Conservation (phyloP, 768 basidiomycete species). For the Boletus rufocinnamomeus region DNA sequence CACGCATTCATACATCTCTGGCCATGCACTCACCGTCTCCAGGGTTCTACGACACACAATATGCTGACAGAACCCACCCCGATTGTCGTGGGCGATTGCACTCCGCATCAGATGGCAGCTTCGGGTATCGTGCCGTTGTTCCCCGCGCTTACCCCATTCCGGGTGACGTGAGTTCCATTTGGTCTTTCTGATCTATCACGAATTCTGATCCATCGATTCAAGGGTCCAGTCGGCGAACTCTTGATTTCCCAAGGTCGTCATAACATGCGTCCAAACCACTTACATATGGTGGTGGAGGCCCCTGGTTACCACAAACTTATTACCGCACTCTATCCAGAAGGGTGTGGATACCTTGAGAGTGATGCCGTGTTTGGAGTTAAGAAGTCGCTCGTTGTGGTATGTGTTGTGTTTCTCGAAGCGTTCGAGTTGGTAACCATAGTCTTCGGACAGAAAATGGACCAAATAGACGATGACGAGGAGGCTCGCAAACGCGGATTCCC, state of each 20-base stretch:
- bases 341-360: conserved; percentile 63
- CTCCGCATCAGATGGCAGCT: conserved; percentile 62
- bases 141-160: conserved; percentile 75
- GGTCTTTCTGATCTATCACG: conserved; percentile 3
- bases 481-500: conserved; percentile 54
- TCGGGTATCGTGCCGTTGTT: conserved; percentile 71
- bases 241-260: conserved; percentile 62
- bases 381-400: conserved; percentile 71
- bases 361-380: conserved; percentile 86
- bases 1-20: conserved; percentile 23
- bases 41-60: conserved; percentile 50
- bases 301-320: conserved; percentile 70
- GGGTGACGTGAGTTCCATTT: conserved; percentile 48
- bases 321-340: conserved; percentile 75
- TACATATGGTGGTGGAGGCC: conserved; percentile 74
- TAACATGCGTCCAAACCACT: conserved; percentile 75
- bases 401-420: conserved; percentile 23
- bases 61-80: conserved; percentile 52
- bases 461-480: conserved; percentile 54
- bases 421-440: not conserved
- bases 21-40: not conserved
- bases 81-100: conserved; percentile 74
- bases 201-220: conserved; percentile 13
- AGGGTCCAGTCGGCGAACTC: conserved; percentile 73
- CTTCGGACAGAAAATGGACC: conserved; percentile 47